Conservation (phyloP, 1,139 yeast species). For the Debaryomyces sp. region DNA sequence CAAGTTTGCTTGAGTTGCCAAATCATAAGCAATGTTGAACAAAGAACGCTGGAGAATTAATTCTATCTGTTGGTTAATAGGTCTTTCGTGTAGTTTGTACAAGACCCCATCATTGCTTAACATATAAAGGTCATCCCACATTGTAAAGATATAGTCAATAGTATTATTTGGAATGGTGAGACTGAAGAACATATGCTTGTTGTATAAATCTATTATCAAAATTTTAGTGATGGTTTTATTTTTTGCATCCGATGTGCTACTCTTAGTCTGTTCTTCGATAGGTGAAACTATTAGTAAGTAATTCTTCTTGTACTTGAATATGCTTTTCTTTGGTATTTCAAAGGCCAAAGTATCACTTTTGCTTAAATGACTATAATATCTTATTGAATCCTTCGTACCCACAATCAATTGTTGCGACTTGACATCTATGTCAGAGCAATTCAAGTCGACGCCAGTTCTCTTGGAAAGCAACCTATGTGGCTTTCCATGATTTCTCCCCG, state of each 20-base stretch:
- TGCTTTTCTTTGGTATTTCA: slow-evolving; percentile 58
- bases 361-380: slow-evolving; percentile 56
- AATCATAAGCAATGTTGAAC: slow-evolving; percentile 69
- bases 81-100: slow-evolving; percentile 67
- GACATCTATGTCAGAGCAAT: slow-evolving; percentile 57
- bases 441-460: slow-evolving; percentile 67
- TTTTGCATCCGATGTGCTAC: slow-evolving; percentile 8
- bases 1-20: slow-evolving; percentile 56
- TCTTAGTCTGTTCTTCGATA: slow-evolving; percentile 25
- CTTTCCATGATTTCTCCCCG: slow-evolving; percentile 74
- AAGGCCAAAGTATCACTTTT: slow-evolving; percentile 61
- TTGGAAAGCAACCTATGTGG: slow-evolving; percentile 66
- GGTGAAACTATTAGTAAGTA: slow-evolving; percentile 63
- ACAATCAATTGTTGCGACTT: slow-evolving; percentile 49
- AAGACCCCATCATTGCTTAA: slow-evolving; percentile 78
- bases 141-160: slow-evolving; percentile 51
- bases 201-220: slow-evolving; percentile 65
- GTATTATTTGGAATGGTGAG: slow-evolving; percentile 68
- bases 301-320: slow-evolving; percentile 47
- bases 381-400: slow-evolving; percentile 54
- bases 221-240: slow-evolving; percentile 44
- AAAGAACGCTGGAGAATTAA: slow-evolving; percentile 70
- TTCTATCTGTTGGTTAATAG: slow-evolving; percentile 67
- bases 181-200: slow-evolving; percentile 72
- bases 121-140: slow-evolving; percentile 60